Base-by-base conservation (phyloP, 2,329 filamentous ascomycete genomes). In the Penicillium sp. region DNA sequence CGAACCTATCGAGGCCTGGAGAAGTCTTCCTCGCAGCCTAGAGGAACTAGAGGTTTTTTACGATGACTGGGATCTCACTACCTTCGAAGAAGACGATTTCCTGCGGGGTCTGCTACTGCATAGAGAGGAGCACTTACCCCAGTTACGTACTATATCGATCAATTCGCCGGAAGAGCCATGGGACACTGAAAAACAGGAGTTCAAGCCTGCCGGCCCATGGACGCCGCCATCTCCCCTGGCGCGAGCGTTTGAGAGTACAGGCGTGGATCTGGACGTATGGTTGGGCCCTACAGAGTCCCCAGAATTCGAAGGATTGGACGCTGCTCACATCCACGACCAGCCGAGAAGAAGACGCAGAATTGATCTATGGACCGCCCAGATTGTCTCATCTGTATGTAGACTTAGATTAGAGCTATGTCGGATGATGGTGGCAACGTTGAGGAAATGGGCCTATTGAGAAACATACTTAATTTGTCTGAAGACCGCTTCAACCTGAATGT, bases 21-120 rank as follows among this genome's bases (percentile, higher is more conserved):
- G 29, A 29, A 5, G 33, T 26, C 35, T 62, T 19, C 57, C 59
- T 48, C 54, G 3, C 10, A 53, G 26, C 33, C 48, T 62, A 33
- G 57, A 58, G 29, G 49, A 44, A 7, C 39, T 62, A 19, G 57
- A 62, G 53, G 31, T 62, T 11, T 60, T 45, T 11, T 55, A 62
- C 23, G 54, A 62, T 37, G 51, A 60, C 19, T 45, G 2, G 10
- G 39, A 45, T 2, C 26, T 54, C 27, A 31, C 37, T 21, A n/a
- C 7, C 16, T 39, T 39, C 9, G 31, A 33, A 33, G 31, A 33
- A 33, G 31, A 33, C 0, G 1, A 19, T 47, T 55, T 47, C 14
- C 54, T n/a, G n/a, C 5, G 10, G 37, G 19, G n/a, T 4, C n/a
- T 42, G 37, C 10, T 21, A 10, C 4, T 33, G 31, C 31, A 42